Percentiles rank a stretch among this genome's conserved stretches.
phyloP scores from a whole-genome alignment of 768 basidiomycete genomes.

The Podaxis sp. region DNA sequence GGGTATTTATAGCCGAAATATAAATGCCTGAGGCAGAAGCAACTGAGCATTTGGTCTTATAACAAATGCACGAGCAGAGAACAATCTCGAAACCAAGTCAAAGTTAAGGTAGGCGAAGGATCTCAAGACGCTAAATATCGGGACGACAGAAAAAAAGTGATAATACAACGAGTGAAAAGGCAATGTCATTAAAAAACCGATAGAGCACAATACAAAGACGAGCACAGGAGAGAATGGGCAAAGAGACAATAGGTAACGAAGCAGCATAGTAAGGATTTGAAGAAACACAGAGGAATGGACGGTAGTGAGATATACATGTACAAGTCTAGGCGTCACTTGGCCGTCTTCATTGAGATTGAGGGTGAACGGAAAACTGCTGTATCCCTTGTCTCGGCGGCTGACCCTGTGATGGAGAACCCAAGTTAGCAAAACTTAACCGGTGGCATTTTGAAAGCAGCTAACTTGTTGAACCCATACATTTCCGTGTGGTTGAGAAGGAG shows the following conservation, averaged over 20 bases:
- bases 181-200: not conserved
- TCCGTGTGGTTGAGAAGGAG: conserved; percentile 22
- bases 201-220: not conserved
- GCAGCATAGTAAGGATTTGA: not conserved
- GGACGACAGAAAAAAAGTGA: not conserved
- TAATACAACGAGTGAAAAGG: not conserved
- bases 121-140: not conserved
- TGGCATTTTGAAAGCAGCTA: not conserved
- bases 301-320: not conserved
- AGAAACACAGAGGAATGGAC: not conserved
- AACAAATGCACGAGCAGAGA: not conserved
- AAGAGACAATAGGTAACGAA: not conserved
- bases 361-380: conserved; percentile 27
- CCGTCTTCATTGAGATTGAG: conserved; percentile 1
- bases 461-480: conserved; percentile 11
- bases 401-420: conserved; percentile 5
- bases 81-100: not conserved
- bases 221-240: not conserved
- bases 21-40: not conserved
- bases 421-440: not conserved
- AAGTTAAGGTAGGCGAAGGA: not conserved
- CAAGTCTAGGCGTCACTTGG: not conserved
- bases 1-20: not conserved
- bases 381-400: conserved; percentile 16
- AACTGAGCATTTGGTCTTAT: not conserved